Evolutionary conservation across 371 early-diverging fungal genomes (phyloP).

Genomic region (Mucor velutinosus): DNA sequence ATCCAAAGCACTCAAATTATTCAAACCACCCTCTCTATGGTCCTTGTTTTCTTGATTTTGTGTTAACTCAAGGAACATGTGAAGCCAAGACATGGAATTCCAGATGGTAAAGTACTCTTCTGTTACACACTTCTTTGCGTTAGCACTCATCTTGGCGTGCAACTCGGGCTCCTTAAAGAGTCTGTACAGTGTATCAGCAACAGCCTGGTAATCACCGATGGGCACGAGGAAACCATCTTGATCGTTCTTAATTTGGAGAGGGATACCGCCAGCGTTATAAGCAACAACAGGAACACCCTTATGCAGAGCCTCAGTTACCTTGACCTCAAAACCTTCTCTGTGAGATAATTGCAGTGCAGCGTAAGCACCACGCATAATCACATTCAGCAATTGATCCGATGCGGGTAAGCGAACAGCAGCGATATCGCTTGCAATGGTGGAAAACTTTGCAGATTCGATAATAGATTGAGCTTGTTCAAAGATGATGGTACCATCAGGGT

Average conservation of each 20-base stretch:
- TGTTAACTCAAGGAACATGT: conserved; percentile 59
- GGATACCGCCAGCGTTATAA: conserved; percentile 79
- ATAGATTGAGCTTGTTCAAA: conserved; percentile 62
- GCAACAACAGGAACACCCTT: conserved; percentile 75
- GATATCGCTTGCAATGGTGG: conserved; percentile 58
- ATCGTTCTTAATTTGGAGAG: conserved; percentile 73
- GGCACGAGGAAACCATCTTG: conserved; percentile 70
- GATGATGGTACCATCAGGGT: conserved; percentile 80
- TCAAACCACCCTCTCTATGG: conserved; percentile 12
- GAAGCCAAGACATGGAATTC: conserved; percentile 70
- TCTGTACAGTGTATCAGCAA: conserved; percentile 58
- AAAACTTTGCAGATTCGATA: conserved; percentile 50
- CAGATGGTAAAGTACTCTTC: conserved; percentile 76
- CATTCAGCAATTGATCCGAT: conserved; percentile 81
- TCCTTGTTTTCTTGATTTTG: conserved; percentile 30
- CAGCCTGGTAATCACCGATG: conserved; percentile 63
- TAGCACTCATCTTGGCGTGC: conserved; percentile 42
- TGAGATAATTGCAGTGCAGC: conserved; percentile 81
- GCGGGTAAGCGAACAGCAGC: conserved; percentile 72
- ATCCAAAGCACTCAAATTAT: conserved; percentile 1
- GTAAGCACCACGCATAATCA: conserved; percentile 68
- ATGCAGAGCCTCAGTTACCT: conserved; percentile 84
- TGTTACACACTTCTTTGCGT: conserved; percentile 49
- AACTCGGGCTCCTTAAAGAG: conserved; percentile 55
- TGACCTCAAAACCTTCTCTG: conserved; percentile 90